These are phyloP conservation scores for Lactarius sanguifluus DNA, from an alignment of 768 basidiomycete genomes.

Conservation along the genomic window DNA sequence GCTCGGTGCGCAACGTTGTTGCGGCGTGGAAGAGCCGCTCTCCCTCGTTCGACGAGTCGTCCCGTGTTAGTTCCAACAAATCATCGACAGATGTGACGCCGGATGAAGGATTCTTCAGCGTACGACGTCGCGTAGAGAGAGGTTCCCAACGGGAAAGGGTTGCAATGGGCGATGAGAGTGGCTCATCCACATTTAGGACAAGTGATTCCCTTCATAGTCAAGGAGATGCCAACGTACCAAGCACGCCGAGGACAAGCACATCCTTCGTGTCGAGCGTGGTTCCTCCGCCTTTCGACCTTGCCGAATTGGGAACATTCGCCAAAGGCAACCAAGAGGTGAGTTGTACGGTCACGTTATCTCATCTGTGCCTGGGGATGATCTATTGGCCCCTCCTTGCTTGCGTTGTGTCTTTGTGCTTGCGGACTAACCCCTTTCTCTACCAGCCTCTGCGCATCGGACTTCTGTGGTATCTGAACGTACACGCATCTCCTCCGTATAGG, in stretches of 20 bases:
- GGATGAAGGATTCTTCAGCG: constrained; percentile 52
- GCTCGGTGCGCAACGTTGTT: constrained; percentile 76
- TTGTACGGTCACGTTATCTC: constrained; percentile 15
- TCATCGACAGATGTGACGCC: constrained; percentile 16
- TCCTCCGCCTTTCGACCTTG: constrained; percentile 49
- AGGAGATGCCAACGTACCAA: constrained; percentile 32
- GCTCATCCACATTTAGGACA: constrained; percentile 18
- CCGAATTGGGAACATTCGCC: constrained; percentile 46
- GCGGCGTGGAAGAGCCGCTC: constrained; percentile 80
- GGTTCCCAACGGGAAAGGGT: constrained; percentile 34
- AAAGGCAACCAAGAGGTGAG: constrained; percentile 48
- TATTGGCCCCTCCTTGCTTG: constrained; percentile 12
- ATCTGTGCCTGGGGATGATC: constrained; percentile 1
- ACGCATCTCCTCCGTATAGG: constrained; percentile 70
- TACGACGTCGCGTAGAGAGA: constrained; percentile 46
- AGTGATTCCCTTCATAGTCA: constrained; percentile 15
- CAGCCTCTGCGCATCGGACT: constrained; percentile 85
- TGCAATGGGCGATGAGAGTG: constrained; percentile 17
- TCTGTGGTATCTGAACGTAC: constrained; percentile 92
- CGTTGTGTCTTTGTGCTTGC: constrained; percentile 18
- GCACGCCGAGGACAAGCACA: constrained; percentile 31
- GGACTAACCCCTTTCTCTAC: constrained; percentile 22
- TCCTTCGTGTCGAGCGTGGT: constrained; percentile 37
- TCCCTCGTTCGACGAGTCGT: constrained; percentile 38
- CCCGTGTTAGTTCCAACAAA: constrained; percentile 19